phyloP scores from a whole-genome alignment of 805 yeast genomes.

The Vanderwaltozyma yarrowii region DNA sequence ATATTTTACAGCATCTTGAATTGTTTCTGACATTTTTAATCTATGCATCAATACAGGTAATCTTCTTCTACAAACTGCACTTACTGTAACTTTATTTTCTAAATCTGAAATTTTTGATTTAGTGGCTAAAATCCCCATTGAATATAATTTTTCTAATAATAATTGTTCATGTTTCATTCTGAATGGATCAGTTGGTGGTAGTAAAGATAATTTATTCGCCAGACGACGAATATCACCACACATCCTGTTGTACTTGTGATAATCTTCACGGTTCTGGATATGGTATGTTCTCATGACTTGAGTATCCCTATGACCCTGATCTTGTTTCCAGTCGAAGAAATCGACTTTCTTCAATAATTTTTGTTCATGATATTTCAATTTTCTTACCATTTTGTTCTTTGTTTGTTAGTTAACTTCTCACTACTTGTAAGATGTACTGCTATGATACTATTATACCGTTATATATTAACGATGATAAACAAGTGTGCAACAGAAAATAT shows the following conservation, averaged over 20 bases:
- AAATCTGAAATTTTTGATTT: slow-evolving; percentile 83
- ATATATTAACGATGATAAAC: no score
- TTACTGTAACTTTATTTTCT: slow-evolving; percentile 85
- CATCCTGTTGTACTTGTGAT: slow-evolving; percentile 83
- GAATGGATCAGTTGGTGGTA: slow-evolving; percentile 81
- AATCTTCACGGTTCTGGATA: slow-evolving; percentile 90
- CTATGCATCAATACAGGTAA: slow-evolving; percentile 93
- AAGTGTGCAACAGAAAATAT: no score
- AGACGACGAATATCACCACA: slow-evolving; percentile 87
- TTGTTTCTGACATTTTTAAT: slow-evolving; percentile 83
- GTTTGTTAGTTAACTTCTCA: no score
- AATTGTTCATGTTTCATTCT: slow-evolving; percentile 83
- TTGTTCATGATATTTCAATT: slow-evolving; percentile 90
- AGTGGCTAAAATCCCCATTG: slow-evolving; percentile 84
- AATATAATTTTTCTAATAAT: slow-evolving; percentile 74
- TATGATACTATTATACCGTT: no score
- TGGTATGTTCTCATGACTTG: slow-evolving; percentile 93
- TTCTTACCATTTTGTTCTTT: slow-evolving; percentile 54
- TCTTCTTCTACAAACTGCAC: slow-evolving; percentile 86
- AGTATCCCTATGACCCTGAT: slow-evolving; percentile 89
- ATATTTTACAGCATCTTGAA: slow-evolving; percentile 81
- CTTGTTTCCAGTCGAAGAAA: slow-evolving; percentile 96
- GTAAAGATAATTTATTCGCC: slow-evolving; percentile 73
- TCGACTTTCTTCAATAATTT: slow-evolving; percentile 91
- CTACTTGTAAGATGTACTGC: no score